Evolutionary conservation across 164 flowering plant species (phyloP), one percentile per base, ranked within the genome.

Genomic region (Berberis thunbergii): DNA sequence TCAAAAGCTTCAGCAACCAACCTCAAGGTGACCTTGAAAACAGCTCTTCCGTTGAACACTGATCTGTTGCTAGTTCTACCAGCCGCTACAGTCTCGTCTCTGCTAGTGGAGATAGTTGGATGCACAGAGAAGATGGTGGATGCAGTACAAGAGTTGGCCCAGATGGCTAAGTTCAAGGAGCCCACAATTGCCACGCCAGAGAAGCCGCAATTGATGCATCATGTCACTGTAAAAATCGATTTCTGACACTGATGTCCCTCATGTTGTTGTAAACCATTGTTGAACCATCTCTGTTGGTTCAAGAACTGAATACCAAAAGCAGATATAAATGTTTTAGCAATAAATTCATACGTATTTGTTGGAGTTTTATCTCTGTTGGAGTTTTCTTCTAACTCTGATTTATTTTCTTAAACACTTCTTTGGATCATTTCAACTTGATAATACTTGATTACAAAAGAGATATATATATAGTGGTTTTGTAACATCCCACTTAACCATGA

Each of bases 91-190:
- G 80, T 83, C 2, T 77, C 86, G 46, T 80, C 87, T 3, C 62
- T 86, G 3, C 85, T 85, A 6, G 59, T 78, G 4, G 90, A 85
- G 54, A 60, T 80, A 7, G 76, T 76, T 5, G 38, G 53, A 9
- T 82, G 82, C 68, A 74, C 80, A 0, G 80, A 81, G 62, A 72
- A 74, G 53, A 76, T 89, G 8, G 72, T 72, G 2, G 83, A 80
- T 11, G 69, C 83, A 0, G 78, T 83, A 39, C 67, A 71, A 8
- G 85, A 83, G 43, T 88, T 89, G 6, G 85, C 85, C 0, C 63
- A 73, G 5, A 42, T 72, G 10, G 83, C 85, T 2, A 42, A 67
- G 5, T 82, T 82, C 63, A 61, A 79, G 69, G 64, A 6, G 1
- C 7, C 45, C 41, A 42, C 41, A 4, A 61, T 42, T 9, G n/a